Conservation (phyloP, 2,329 filamentous ascomycete genomes). For the Microthyrium microscopicum region DNA sequence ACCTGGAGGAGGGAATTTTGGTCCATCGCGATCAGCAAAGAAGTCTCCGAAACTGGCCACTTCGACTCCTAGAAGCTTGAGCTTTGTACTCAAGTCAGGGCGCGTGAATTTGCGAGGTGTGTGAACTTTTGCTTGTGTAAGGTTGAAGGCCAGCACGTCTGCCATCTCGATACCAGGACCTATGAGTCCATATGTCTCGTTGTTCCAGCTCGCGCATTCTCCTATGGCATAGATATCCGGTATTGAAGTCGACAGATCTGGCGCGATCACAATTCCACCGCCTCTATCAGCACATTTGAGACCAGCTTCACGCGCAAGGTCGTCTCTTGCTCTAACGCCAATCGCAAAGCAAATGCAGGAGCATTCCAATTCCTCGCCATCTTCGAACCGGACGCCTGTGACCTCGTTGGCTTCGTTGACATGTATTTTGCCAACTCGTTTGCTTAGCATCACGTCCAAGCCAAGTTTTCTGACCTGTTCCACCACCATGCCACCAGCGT, state of each 20-base stretch:
- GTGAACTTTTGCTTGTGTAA: conserved; percentile 66
- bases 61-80: conserved; percentile 78
- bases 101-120: conserved; percentile 54
- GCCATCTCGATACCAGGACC: conserved; percentile 87
- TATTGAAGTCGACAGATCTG: conserved; percentile 50
- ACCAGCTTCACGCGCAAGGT: conserved; percentile 51
- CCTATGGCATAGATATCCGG: conserved; percentile 72
- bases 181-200: conserved; percentile 75
- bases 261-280: conserved; percentile 58
- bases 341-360: conserved; percentile 81
- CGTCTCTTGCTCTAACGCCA: conserved; percentile 66
- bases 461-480: conserved; percentile 67
- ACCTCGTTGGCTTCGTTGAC: conserved; percentile 52
- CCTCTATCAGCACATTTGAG: conserved; percentile 57
- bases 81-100: conserved; percentile 78
- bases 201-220: conserved; percentile 81
- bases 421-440: conserved; percentile 55
- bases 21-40: conserved; percentile 76
- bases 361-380: conserved; percentile 61
- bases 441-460: conserved; percentile 63
- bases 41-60: conserved; percentile 90
- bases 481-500: conserved; percentile 67
- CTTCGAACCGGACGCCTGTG: conserved; percentile 60
- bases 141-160: conserved; percentile 77
- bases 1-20: conserved; percentile 52